Conservation (phyloP, 176 grass and related monocot species). For the Oryza officinalis region DNA sequence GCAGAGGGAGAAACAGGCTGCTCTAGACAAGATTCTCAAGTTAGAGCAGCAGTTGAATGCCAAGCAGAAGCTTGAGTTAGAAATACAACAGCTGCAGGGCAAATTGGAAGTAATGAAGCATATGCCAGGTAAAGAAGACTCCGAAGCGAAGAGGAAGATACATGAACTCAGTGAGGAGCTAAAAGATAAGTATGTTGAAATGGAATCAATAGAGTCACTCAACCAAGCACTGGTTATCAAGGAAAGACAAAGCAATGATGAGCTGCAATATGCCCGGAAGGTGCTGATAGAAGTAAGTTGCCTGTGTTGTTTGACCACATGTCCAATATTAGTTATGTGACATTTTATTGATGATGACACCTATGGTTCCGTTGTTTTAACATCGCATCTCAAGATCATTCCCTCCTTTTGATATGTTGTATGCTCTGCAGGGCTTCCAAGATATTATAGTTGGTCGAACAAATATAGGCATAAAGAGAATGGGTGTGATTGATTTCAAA, state of each 20-base stretch:
- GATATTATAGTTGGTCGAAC: background rate
- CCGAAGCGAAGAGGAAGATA: conserved; percentile 35
- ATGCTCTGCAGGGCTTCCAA: conserved; percentile 26
- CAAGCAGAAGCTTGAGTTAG: conserved; percentile 62
- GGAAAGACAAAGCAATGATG: conserved; percentile 63
- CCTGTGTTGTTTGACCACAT: background rate
- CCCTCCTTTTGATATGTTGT: background rate
- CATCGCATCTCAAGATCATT: background rate
- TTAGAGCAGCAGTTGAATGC: conserved; percentile 60
- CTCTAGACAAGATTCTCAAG: conserved; percentile 48
- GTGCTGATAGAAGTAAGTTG: conserved; percentile 51
- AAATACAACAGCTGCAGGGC: conserved; percentile 58
- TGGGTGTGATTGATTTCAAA: conserved; percentile 68
- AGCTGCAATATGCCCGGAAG: conserved; percentile 61
- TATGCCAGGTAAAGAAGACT: conserved; percentile 53
- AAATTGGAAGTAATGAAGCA: conserved; percentile 56
- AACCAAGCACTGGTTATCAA: conserved; percentile 53
- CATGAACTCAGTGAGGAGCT: conserved; percentile 47
- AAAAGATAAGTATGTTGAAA: conserved; percentile 48
- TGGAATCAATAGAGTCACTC: conserved; percentile 45
- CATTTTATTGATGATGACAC: background rate
- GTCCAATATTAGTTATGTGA: background rate
- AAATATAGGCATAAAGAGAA: conserved; percentile 52
- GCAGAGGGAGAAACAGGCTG: conserved; percentile 61
- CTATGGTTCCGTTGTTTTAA: background rate